Conservation (phyloP, 208 protist genomes). For the Trichomonas gallinae region DNA sequence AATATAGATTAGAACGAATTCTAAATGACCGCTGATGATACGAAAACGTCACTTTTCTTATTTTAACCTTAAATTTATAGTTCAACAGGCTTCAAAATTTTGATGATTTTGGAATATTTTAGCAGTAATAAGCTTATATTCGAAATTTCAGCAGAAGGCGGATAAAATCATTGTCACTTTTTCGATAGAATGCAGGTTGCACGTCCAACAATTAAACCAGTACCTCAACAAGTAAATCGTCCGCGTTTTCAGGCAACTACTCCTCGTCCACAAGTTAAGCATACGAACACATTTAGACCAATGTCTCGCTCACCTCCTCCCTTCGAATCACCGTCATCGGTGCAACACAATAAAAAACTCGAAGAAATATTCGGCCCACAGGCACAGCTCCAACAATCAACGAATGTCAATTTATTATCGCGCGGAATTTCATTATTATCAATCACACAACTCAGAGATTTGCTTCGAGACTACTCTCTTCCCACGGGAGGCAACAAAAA, state of each 20-base stretch:
- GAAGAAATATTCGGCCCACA: not conserved
- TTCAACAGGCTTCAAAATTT: no score
- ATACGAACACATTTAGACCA: not conserved
- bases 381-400: not conserved
- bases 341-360: not conserved
- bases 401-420: not conserved
- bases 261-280: not conserved
- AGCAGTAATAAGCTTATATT: no score
- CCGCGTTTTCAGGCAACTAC: not conserved
- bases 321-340: not conserved
- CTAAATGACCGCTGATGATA: no score
- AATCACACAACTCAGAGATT: not conserved
- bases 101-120: no score
- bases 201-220: not conserved
- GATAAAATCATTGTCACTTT: no score
- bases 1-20: no score
- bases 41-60: no score
- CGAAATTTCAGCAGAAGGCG: no score
- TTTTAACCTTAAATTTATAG: no score
- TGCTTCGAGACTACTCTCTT: not conserved
- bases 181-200: no score
- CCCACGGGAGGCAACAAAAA: not conserved
- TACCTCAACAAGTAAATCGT: not conserved
- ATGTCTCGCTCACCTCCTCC: not conserved
- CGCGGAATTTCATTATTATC: not conserved